phyloP scores from a whole-genome alignment of 2,329 filamentous ascomycete genomes.

The Penicillium sp. region DNA sequence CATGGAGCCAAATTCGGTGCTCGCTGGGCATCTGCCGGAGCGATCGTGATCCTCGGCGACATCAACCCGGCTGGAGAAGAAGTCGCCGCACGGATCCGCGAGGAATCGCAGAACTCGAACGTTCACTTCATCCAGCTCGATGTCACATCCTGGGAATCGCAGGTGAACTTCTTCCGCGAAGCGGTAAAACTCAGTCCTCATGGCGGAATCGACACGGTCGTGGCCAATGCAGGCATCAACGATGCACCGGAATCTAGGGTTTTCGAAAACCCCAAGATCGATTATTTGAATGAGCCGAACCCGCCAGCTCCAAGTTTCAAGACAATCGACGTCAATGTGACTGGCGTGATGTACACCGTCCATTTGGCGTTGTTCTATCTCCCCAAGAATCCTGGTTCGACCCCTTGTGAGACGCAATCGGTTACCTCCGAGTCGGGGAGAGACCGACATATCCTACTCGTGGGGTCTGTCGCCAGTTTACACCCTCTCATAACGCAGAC shows the following conservation, averaged over 20 bases:
- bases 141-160: conserved; percentile 11
- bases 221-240: conserved; percentile 12
- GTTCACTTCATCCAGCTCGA: conserved; percentile 10
- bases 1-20: conserved; percentile 7
- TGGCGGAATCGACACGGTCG: conserved; percentile 11
- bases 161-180: conserved; percentile 11
- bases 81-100: conserved; percentile 8
- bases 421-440: conserved; percentile 1
- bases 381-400: conserved; percentile 8
- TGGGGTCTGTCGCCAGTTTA: conserved; percentile 11
- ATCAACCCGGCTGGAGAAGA: conserved; percentile 10
- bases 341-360: conserved; percentile 11
- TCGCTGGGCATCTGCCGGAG: conserved; percentile 10
- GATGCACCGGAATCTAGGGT: conserved; percentile 3
- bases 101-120: conserved; percentile 7
- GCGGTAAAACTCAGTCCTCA: conserved; percentile 7
- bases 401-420: conserved; percentile 1
- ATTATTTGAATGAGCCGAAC: conserved; percentile 10
- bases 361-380: conserved; percentile 10
- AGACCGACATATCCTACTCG: conserved; percentile 8
- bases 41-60: conserved; percentile 9
- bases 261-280: conserved; percentile 7
- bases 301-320: conserved; percentile 9
- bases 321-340: conserved; percentile 10
- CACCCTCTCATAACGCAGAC: conserved; percentile 9